Evolutionary conservation across 2,329 filamentous ascomycete genomes (phyloP).

Genomic region (Fusarium drepaniforme): DNA sequence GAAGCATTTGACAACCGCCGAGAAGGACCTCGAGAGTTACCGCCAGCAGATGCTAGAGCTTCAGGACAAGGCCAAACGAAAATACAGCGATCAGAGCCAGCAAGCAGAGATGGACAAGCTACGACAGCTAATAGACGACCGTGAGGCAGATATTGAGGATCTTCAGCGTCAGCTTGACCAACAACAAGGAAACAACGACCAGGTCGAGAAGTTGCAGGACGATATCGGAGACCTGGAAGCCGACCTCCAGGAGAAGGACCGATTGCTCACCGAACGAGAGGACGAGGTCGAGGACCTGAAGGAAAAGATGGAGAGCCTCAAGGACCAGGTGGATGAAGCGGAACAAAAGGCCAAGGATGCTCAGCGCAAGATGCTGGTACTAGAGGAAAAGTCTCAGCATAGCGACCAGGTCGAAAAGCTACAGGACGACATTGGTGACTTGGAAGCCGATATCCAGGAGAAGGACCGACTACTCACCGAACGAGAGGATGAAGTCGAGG

Average conservation of each 20-base stretch:
- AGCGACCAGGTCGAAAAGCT: conserved; percentile 58
- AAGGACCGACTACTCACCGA: conserved; percentile 81
- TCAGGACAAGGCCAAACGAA: conserved; percentile 83
- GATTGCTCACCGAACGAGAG: conserved; percentile 78
- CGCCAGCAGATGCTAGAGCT: conserved; percentile 85
- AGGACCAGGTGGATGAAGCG: conserved; percentile 63
- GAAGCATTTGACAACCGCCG: conserved; percentile 84
- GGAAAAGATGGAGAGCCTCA: conserved; percentile 69
- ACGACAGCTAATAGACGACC: conserved; percentile 67
- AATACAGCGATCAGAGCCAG: conserved; percentile 78
- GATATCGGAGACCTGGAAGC: conserved; percentile 82
- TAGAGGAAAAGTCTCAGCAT: conserved; percentile 68
- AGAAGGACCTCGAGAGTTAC: conserved; percentile 88
- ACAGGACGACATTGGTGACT: conserved; percentile 59
- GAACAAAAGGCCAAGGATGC: conserved; percentile 70
- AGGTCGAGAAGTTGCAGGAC: conserved; percentile 76
- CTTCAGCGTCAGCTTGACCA: conserved; percentile 70
- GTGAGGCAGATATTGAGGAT: conserved; percentile 70
- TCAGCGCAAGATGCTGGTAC: conserved; percentile 62
- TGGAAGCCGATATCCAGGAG: conserved; percentile 72
- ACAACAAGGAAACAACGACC: conserved; percentile 67
- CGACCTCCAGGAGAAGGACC: conserved; percentile 81
- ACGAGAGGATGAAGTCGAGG: conserved; percentile 49
- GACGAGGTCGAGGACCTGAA: conserved; percentile 80
- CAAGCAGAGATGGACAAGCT: conserved; percentile 71